Evolutionary conservation across 2,329 filamentous ascomycete species (phyloP), one percentile per base, ranked within the genome.

Genomic region (Diaporthe eres): DNA sequence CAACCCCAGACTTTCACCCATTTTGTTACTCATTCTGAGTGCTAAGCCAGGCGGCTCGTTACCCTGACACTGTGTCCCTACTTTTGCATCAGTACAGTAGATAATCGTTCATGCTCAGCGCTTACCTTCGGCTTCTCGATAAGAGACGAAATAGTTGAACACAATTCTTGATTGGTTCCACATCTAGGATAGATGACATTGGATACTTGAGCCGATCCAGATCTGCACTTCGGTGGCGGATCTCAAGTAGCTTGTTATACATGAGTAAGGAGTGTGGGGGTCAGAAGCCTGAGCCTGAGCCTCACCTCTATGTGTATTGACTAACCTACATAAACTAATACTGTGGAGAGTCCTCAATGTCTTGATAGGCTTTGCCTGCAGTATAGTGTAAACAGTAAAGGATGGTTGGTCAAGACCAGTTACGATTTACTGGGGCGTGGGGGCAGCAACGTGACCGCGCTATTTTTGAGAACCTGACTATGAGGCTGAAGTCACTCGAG

Each of bases 191-290:
- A 44, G 12, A 47, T 17, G 37, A 28, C 17, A 25, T 28, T 17
- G 6, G 13, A n/a, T n/a, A 42, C 9, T 19, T 44, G 10, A 13
- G 57, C 37, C 13, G 17, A 25, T 25, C 22, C 22, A 61, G 37
- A 61, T 61, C 58, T 61, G 37, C 58, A 19, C 2, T 25, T 17
- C 1, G 28, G 58, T 44, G 37, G 58, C 37, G n/a, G n/a, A 9
- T 13, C 12, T 31, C 8, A 25, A 5, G 31, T 44, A 39, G 44
- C n/a, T 51, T 9, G 12, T 28, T 37, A 17, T 31, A 8, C 44
- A 51, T 39, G 44, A 31, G 60, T 39, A 68, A 53, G 44, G 44
- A 37, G 47, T 51, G 63, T 53, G 63, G 63, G 47, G 44, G 63
- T 68, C 31, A 10, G 2, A 12, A 68, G 6, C 44, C 37, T 17